Evolutionary conservation across 331 rosid genomes (phyloP).

Genomic region (Saraca asoca): DNA sequence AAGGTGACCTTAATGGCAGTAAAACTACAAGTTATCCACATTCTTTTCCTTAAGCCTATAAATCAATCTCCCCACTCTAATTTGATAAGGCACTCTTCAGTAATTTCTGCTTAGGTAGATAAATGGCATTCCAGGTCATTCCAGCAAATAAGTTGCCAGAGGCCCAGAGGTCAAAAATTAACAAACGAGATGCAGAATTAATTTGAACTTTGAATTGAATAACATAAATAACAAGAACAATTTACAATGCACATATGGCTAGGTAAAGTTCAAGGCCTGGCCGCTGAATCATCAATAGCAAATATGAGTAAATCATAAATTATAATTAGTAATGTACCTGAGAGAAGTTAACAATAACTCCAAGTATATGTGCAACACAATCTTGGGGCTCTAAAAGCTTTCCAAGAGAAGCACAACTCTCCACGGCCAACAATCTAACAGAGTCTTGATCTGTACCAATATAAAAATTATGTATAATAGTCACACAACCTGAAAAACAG

Average conservation of each 20-base stretch:
- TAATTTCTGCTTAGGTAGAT: too few species aligned
- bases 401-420: slow-evolving; percentile 95
- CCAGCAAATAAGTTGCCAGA: too few species aligned
- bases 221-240: not conserved
- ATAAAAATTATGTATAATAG: slow-evolving; percentile 14
- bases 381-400: slow-evolving; percentile 92
- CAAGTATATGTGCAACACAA: slow-evolving; percentile 88
- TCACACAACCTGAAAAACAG: slow-evolving; percentile 8
- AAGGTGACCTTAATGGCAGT: too few species aligned
- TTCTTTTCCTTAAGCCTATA: too few species aligned
- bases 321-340: slow-evolving; percentile 57
- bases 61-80: too few species aligned
- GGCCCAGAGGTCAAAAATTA: not conserved
- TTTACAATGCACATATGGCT: slow-evolving; percentile 2
- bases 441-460: slow-evolving; percentile 87
- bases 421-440: slow-evolving; percentile 91
- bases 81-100: too few species aligned
- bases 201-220: too few species aligned
- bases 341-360: slow-evolving; percentile 92
- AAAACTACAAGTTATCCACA: too few species aligned
- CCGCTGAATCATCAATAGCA: slow-evolving; percentile 5
- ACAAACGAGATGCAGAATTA: not conserved
- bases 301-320: slow-evolving; percentile 1
- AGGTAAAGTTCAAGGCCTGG: slow-evolving; percentile 10
- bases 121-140: too few species aligned